These are phyloP conservation scores for Guillardia theta DNA, from an alignment of 78 protist genomes.

Conservation along the genomic window DNA sequence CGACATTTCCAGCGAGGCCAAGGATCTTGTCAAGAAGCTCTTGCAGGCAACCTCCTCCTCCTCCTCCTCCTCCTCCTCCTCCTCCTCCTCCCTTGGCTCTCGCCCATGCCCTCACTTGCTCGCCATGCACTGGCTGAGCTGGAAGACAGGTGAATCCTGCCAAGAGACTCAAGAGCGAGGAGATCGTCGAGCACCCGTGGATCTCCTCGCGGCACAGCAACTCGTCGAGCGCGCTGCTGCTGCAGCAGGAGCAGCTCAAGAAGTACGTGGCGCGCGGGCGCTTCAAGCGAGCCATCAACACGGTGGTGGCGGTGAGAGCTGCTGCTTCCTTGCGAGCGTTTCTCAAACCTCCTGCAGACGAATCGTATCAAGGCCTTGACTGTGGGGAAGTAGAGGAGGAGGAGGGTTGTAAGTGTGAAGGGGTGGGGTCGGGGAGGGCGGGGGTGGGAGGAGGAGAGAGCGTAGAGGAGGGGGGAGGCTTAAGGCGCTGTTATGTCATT, in stretches of 20 bases:
- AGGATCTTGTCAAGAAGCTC: slow-evolving; percentile 7
- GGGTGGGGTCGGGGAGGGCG: too few relatives aligned
- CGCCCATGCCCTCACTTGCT: neutral
- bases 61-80: neutral
- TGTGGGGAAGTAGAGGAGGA: too few relatives aligned
- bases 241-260: slow-evolving; percentile 3
- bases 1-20: neutral
- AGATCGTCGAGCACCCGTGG: slow-evolving; percentile 12
- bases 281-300: neutral
- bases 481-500: too few relatives aligned
- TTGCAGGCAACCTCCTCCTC: neutral
- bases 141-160: neutral
- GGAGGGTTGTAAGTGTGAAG: too few relatives aligned
- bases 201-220: neutral
- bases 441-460: too few relatives aligned
- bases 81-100: neutral
- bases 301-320: neutral
- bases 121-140: neutral
- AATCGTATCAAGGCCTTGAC: too few relatives aligned
- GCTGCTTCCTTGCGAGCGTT: neutral
- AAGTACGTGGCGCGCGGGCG: neutral
- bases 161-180: neutral
- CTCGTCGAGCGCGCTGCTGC: neutral
- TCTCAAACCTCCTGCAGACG: too few relatives aligned
- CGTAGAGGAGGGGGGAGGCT: too few relatives aligned